Evolutionary conservation across 768 basidiomycete genomes (phyloP).

Genomic region (Favolaschia claudopus): DNA sequence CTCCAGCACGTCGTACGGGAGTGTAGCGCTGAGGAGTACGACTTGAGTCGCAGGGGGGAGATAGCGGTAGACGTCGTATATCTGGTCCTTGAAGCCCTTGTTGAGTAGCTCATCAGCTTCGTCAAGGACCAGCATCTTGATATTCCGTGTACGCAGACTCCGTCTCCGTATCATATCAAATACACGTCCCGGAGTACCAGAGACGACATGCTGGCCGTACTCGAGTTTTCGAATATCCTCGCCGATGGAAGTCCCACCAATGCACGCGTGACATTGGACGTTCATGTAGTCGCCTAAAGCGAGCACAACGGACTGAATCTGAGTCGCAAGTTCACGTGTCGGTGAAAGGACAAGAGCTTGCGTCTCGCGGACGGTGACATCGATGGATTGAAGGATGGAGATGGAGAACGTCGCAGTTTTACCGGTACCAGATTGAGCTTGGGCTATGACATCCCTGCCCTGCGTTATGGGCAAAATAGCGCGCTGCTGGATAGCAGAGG

Average conservation of each 20-base stretch:
- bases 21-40: constrained; percentile 93
- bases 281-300: constrained; percentile 99
- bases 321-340: constrained; percentile 98
- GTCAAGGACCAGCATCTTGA: constrained; percentile 96
- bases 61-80: constrained; percentile 98
- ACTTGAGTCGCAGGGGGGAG: constrained; percentile 98
- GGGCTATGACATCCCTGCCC: constrained; percentile 97
- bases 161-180: constrained; percentile 99
- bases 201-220: constrained; percentile 97
- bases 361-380: constrained; percentile 91
- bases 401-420: constrained; percentile 99
- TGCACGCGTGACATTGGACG: constrained; percentile 97
- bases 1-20: constrained; percentile 96
- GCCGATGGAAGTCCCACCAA: constrained; percentile 95
- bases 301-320: constrained; percentile 96
- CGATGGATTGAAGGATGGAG: constrained; percentile 97
- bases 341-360: constrained; percentile 97
- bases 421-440: constrained; percentile 98
- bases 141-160: constrained; percentile 91
- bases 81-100: constrained; percentile 99
- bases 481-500: constrained; percentile 98
- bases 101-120: constrained; percentile 97
- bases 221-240: constrained; percentile 98
- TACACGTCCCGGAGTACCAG: constrained; percentile 96
- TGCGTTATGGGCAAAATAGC: constrained; percentile 96